Conservation (phyloP, 495 filamentous ascomycete genomes). For the Penicillium tannophilum region DNA sequence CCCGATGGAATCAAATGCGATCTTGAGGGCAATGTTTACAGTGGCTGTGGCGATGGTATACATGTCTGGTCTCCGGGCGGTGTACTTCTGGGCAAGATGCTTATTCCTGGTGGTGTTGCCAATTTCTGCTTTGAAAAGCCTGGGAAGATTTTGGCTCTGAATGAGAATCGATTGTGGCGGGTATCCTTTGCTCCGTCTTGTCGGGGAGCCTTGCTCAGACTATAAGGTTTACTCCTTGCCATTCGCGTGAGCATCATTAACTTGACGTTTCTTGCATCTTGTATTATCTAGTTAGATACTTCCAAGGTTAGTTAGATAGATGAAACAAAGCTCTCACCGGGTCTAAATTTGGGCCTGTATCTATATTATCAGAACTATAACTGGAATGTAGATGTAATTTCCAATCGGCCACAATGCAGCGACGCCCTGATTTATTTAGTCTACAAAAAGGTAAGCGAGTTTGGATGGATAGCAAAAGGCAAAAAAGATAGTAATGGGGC, state of each 20-base stretch:
- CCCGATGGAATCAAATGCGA: slow-evolving; percentile 66
- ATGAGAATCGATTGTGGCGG: slow-evolving; percentile 45
- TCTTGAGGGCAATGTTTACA: slow-evolving; percentile 60
- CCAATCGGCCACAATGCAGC: too few species aligned
- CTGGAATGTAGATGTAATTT: too few species aligned
- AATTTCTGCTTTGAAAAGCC: slow-evolving; percentile 49
- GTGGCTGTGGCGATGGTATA: slow-evolving; percentile 62
- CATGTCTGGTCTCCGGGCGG: slow-evolving; percentile 61
- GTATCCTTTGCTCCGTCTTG: slow-evolving; percentile 32
- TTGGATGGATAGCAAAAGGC: too few species aligned
- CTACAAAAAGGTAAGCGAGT: too few species aligned
- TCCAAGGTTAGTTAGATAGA: too few species aligned
- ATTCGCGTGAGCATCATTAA: not conserved
- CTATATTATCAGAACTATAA: too few species aligned
- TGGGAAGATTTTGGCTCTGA: slow-evolving; percentile 45
- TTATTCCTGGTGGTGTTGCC: slow-evolving; percentile 40
- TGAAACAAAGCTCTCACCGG: too few species aligned
- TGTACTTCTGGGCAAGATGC: slow-evolving; percentile 58
- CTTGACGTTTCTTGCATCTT: not conserved
- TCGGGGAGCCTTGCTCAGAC: slow-evolving; percentile 35
- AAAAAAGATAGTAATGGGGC: not conserved
- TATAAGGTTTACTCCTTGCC: not conserved
- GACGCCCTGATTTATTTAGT: too few species aligned
- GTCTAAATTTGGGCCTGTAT: too few species aligned
- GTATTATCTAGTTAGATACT: not conserved